phyloP scores from a whole-genome alignment of 768 basidiomycete genomes.

The Naganishia onofrii region DNA sequence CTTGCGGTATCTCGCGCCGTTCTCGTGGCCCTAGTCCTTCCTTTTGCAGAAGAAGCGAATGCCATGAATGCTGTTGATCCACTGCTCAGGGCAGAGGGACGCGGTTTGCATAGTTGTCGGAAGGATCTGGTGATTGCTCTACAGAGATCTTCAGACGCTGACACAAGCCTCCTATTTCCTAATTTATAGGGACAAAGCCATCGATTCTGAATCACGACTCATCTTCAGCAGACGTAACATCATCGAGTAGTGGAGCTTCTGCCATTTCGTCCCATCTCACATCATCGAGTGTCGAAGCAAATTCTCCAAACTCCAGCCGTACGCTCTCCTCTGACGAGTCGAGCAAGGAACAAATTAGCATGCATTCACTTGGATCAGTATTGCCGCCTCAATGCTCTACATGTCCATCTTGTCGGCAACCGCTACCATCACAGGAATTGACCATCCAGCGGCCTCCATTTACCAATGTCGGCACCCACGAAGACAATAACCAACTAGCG shows the following conservation, averaged over 20 bases:
- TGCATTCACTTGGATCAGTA: neutral
- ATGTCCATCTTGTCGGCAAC: slow-evolving; percentile 13
- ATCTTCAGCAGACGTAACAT: slow-evolving; percentile 8
- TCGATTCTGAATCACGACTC: neutral
- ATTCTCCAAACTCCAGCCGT: neutral
- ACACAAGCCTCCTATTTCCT: neutral
- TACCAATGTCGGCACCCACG: neutral
- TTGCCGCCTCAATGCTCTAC: neutral
- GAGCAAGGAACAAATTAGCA: neutral
- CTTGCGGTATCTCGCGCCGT: no score
- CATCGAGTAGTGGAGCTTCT: slow-evolving; percentile 6
- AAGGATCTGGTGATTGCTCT: no score
- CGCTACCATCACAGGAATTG: neutral
- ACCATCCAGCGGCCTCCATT: neutral
- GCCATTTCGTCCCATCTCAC: slow-evolving; percentile 1
- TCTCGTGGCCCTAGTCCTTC: no score
- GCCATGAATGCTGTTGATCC: no score
- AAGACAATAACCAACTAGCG: neutral
- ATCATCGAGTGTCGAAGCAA: neutral
- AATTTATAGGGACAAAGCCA: neutral
- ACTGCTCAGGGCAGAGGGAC: no score
- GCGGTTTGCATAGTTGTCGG: no score
- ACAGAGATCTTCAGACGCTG: neutral
- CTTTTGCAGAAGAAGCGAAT: no score
- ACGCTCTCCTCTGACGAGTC: neutral